Evolutionary conservation across 1,284 basidiomycete genomes (phyloP).

Genomic region (Leccinum griseonigrum): DNA sequence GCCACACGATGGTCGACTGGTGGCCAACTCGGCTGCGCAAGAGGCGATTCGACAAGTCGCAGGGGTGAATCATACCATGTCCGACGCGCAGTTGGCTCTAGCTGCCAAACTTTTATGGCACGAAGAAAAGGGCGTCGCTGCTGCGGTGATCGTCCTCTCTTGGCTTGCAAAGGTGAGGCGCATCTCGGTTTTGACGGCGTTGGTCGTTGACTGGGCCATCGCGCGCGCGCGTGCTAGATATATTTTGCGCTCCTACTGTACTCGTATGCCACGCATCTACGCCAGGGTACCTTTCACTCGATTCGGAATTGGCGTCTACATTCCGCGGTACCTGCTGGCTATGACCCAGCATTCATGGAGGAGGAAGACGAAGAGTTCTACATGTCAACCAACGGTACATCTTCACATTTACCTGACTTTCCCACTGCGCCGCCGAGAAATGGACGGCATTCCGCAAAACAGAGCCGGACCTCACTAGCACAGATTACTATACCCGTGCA

Average conservation of each 20-base stretch:
- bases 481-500: constrained; percentile 33
- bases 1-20: constrained; percentile 84
- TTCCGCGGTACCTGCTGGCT: constrained; percentile 31
- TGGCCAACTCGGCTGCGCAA: constrained; percentile 83
- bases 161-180: constrained; percentile 86
- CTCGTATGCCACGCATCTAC: constrained; percentile 92
- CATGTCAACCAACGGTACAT: constrained; percentile 43
- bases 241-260: constrained; percentile 93
- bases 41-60: constrained; percentile 71
- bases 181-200: not conserved
- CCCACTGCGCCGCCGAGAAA: constrained; percentile 46
- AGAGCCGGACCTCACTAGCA: constrained; percentile 24
- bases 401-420: constrained; percentile 57
- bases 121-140: constrained; percentile 83
- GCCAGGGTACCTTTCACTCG: constrained; percentile 86
- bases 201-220: constrained; percentile 7
- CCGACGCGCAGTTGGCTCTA: constrained; percentile 58
- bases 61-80: constrained; percentile 50
- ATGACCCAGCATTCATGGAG: constrained; percentile 45
- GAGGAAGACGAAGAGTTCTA: constrained; percentile 71
- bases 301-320: constrained; percentile 61
- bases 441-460: constrained; percentile 25
- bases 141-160: constrained; percentile 73
- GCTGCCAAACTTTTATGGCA: constrained; percentile 87
- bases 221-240: constrained; percentile 53